phyloP scores from a whole-genome alignment of 2,329 filamentous ascomycete species.

The Knufia petricola region DNA sequence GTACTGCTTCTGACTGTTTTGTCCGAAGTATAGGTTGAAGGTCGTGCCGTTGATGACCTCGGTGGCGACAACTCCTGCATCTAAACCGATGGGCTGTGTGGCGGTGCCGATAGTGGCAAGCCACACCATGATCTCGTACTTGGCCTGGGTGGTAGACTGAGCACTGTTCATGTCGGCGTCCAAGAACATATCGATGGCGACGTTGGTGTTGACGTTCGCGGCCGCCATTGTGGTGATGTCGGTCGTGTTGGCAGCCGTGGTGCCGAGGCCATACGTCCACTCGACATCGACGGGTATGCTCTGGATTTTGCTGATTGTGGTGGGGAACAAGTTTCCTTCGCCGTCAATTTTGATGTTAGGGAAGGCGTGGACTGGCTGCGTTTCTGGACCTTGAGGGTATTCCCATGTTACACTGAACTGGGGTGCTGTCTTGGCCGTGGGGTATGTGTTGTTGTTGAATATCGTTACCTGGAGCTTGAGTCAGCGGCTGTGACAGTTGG shows the following conservation, averaged over 20 bases:
- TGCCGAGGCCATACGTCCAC: conserved; percentile 44
- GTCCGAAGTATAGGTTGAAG: conserved; percentile 37
- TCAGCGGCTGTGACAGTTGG: background rate
- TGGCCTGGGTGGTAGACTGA: conserved; percentile 29
- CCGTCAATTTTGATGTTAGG: conserved; percentile 44
- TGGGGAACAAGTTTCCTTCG: conserved; percentile 33
- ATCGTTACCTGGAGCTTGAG: conserved; percentile 34
- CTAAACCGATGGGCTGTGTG: conserved; percentile 41
- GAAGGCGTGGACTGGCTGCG: conserved; percentile 45
- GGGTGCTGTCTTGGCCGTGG: conserved; percentile 39
- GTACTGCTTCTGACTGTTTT: conserved; percentile 34
- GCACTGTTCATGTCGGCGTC: conserved; percentile 37
- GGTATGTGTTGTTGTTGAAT: conserved; percentile 43
- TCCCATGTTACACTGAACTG: conserved; percentile 46
- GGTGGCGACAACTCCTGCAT: conserved; percentile 26
- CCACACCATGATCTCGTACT: conserved; percentile 51
- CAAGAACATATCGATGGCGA: conserved; percentile 51
- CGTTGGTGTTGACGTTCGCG: conserved; percentile 43
- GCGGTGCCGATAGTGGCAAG: conserved; percentile 40
- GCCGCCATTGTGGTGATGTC: conserved; percentile 28
- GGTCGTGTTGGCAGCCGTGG: conserved; percentile 30
- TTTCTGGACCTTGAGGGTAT: conserved; percentile 35
- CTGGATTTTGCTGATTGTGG: conserved; percentile 31
- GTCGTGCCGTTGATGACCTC: conserved; percentile 33
- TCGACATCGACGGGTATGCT: conserved; percentile 37